Percentiles rank a stretch among this genome's conserved stretches.
Evolutionary conservation across 257 asterid species (phyloP).

Genomic region (Nicotiana sylvestris): DNA sequence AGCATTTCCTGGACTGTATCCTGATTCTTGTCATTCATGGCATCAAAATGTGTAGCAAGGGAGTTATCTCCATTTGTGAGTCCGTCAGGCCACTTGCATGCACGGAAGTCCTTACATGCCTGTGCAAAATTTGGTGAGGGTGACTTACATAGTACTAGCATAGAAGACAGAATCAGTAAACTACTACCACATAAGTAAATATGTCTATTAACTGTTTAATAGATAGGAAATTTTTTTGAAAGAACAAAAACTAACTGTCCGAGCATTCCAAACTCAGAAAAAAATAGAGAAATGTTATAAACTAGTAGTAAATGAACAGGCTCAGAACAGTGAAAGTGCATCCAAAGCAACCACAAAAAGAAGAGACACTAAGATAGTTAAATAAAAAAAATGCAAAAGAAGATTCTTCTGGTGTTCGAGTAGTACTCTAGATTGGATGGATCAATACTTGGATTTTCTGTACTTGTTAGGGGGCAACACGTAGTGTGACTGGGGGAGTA

Average conservation of each 20-base stretch:
- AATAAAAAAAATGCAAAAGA: not conserved
- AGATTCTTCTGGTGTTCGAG: not conserved
- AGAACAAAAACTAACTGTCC: not conserved
- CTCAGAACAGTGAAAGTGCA: not conserved
- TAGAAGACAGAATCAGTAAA: not conserved
- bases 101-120: constrained; percentile 92
- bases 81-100: constrained; percentile 78
- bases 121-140: constrained; percentile 17
- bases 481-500: too few species aligned
- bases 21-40: constrained; percentile 56
- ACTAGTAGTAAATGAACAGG: not conserved
- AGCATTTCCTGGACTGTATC: constrained; percentile 45
- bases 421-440: too few species aligned
- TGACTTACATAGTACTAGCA: not conserved
- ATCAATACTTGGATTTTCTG: too few species aligned
- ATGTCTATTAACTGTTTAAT: not conserved
- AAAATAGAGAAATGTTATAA: not conserved
- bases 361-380: not conserved
- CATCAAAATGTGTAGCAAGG: constrained; percentile 75
- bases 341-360: not conserved
- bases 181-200: not conserved
- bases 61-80: constrained; percentile 48
- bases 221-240: not conserved
- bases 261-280: not conserved
- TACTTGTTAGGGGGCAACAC: too few species aligned